Percentiles rank a stretch among this genome's conserved stretches.
Evolutionary conservation across 768 basidiomycete species (phyloP).

Genomic region (Megacollybia marginata): DNA sequence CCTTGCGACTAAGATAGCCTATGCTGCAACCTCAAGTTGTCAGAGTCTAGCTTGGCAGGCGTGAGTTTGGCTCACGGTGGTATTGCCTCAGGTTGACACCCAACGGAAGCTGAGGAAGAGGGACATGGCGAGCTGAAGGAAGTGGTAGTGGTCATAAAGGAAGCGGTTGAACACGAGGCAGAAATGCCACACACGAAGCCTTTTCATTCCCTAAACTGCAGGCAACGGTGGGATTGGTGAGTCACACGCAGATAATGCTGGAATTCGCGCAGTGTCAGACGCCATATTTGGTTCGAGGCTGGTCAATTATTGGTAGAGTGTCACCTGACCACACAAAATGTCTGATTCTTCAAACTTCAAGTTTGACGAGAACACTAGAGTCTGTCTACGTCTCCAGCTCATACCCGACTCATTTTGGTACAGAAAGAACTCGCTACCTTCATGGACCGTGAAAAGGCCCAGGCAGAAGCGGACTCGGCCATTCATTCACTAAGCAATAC

Average conservation of each 20-base stretch:
- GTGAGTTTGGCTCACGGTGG: constrained; percentile 41
- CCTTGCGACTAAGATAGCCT: constrained; percentile 49
- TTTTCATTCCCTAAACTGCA: not conserved
- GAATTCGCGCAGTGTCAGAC: no score
- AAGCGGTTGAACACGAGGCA: constrained; percentile 26
- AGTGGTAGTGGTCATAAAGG: constrained; percentile 4
- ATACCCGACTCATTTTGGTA: not conserved
- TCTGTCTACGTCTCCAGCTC: not conserved
- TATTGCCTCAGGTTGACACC: constrained; percentile 42
- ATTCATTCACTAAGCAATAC: constrained; percentile 76
- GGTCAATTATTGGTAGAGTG: not conserved
- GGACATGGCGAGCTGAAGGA: constrained; percentile 20
- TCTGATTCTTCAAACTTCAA: not conserved
- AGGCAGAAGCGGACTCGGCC: constrained; percentile 54
- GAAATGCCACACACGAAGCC: constrained; percentile 3
- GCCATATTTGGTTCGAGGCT: no score
- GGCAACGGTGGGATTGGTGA: no score
- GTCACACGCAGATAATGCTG: no score
- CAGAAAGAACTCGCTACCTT: constrained; percentile 82
- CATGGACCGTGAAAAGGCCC: constrained; percentile 76
- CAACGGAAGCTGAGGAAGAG: constrained; percentile 17
- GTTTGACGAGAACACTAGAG: constrained; percentile 39
- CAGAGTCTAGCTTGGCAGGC: constrained; percentile 3
- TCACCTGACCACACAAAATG: not conserved
- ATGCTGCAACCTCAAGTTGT: constrained; percentile 26